Evolutionary conservation across 139 green algal species (phyloP).

Genomic region (Klebsormidium nitens): DNA sequence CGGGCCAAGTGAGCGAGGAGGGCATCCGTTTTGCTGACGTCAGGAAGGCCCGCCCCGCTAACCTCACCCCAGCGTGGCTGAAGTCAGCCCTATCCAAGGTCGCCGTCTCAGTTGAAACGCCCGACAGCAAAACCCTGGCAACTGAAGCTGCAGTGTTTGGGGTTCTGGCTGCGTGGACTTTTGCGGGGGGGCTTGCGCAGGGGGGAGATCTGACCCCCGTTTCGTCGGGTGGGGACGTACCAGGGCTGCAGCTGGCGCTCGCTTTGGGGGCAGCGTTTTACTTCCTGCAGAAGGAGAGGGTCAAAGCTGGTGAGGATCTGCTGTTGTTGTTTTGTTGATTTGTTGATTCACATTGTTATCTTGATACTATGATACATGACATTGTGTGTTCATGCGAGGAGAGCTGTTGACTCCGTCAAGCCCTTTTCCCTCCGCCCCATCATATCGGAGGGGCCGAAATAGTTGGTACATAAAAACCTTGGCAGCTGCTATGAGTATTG

Average conservation of each 20-base stretch:
- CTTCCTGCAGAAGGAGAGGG: constrained; percentile 63
- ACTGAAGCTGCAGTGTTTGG: constrained; percentile 50
- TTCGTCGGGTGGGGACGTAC: constrained; percentile 58
- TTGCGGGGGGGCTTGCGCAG: constrained; percentile 36
- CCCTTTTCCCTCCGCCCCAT: too few relatives aligned
- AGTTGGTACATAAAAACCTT: too few relatives aligned
- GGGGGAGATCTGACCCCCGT: not conserved
- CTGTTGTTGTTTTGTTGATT: too few relatives aligned
- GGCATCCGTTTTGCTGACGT: constrained; percentile 52
- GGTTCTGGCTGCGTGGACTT: constrained; percentile 47
- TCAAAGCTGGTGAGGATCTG: constrained; percentile 52
- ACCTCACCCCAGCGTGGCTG: not conserved
- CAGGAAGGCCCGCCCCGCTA: constrained; percentile 15
- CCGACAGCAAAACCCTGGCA: not conserved
- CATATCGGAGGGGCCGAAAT: too few relatives aligned
- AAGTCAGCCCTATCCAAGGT: constrained; percentile 29
- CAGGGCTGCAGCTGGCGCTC: constrained; percentile 69
- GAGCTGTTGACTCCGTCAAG: too few relatives aligned
- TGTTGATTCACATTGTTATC: too few relatives aligned
- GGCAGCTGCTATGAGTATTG: too few relatives aligned
- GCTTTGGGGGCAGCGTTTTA: constrained; percentile 65
- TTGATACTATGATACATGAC: too few relatives aligned
- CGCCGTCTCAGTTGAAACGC: constrained; percentile 37
- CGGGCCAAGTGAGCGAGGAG: constrained; percentile 42
- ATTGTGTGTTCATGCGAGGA: too few relatives aligned